Conservation (phyloP, 192 early-diverging fungal species). For the Pilaira anomala region DNA sequence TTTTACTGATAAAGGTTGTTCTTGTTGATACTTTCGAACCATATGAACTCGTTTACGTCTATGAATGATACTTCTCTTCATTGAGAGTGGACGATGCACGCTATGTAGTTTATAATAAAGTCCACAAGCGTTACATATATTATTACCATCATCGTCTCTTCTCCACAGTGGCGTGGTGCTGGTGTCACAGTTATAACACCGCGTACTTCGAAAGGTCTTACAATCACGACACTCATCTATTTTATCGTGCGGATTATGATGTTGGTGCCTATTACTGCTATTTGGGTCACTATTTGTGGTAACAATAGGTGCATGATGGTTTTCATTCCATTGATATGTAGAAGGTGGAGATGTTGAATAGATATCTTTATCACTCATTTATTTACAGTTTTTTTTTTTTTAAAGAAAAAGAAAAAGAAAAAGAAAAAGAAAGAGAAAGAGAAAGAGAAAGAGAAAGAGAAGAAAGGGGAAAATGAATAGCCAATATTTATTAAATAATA, state of each 20-base stretch:
- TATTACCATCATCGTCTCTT: constrained; percentile 61
- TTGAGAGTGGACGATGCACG: constrained; percentile 62
- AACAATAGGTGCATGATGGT: no score
- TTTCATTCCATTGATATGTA: constrained; percentile 3
- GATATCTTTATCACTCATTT: constrained; percentile 1
- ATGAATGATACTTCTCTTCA: constrained; percentile 66
- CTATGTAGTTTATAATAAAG: constrained; percentile 82
- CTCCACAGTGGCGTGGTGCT: constrained; percentile 71
- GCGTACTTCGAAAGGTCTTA: background rate
- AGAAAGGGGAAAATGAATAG: background rate
- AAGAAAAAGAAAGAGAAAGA: background rate
- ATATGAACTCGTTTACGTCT: constrained; percentile 46
- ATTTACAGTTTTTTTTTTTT: no score
- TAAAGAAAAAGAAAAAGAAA: background rate
- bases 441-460: constrained; percentile 1
- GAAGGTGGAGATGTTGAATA: background rate
- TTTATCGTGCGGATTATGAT: no score
- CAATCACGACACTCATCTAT: no score
- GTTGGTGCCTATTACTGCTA: no score
- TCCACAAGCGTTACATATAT: constrained; percentile 88
- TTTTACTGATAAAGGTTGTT: background rate
- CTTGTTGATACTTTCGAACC: background rate
- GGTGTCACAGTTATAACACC: constrained; percentile 67
- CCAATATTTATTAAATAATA: background rate
- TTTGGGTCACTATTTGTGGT: no score